Base-by-base conservation (phyloP, 495 filamentous ascomycete genomes). In the Lasiosphaeria hispida region DNA sequence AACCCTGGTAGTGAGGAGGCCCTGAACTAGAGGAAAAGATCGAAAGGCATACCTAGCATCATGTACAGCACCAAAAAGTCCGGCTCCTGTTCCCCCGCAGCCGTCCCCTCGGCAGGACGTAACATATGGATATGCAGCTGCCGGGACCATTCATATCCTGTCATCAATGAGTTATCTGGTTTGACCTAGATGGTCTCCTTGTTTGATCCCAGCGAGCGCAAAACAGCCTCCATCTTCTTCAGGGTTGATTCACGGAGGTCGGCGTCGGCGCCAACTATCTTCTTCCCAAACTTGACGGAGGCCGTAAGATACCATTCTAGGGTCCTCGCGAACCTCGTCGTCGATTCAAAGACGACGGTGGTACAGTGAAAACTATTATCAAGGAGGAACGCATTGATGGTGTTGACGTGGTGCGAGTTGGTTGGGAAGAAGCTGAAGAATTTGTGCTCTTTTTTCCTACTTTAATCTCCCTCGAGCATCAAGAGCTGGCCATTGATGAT, bases 311-410 rank as follows among this genome's bases (percentile, higher is more conserved):
- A 75, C 61, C 57, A 64, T 40, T 77, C 69, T 10, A 78, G 49
- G 3, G 70, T 70, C 23, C 47, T 56, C 0, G 58, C 18, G 17
- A 73, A 64, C 8, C 9, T 53, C 1, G 42, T 14, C 2, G 14
- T 42, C 2, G 64, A 63, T 9, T 64, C 49, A 48, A 72, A 77
- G 10, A 74, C 63, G 2, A 76, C 59, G 35, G 55, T 60, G 1
- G 59, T 61, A 36, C 63, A 70, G 11, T 7, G 23, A 4, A 38
- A 49, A 1, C 56, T 53, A 13, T 78, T 66, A 53, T 80, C 73
- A 2, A 81, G 54, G 10, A 80, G 50, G n/a, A 79, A 63, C 5
- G 49, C 43, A 55, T 79, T 80, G 56, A 81, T 80, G 19, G 47
- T 73, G 36, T 75, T 53, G 41, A 75, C 69, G 51, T 80, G 66